Evolutionary conservation across 768 basidiomycete species (phyloP), one percentile per base, ranked within the genome.

Genomic region (Lenzites betulinus): DNA sequence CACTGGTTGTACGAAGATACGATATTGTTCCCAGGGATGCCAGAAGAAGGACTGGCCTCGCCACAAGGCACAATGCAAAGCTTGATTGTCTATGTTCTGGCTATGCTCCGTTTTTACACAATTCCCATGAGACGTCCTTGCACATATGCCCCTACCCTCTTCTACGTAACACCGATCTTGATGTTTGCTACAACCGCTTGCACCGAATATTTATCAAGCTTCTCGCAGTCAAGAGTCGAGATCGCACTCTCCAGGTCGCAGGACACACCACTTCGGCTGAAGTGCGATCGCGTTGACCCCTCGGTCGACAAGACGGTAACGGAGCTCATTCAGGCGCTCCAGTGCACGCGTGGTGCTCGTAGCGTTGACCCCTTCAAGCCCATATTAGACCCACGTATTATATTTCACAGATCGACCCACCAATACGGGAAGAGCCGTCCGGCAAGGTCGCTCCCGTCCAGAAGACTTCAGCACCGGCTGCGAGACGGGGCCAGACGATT

Each of bases 241-340:
- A 70, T 88, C 81, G 66, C 87, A 88, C 20, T 72, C 74, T 18
- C 80, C 81, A 3, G 87, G 83, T 7, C 87, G 73, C 33, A 90
- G 65, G 8, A 83, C 88, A 74, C 89, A 91, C 85, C 86, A 90
- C 44, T 83, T 73, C 1, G 90, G 89, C 70, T 90, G 88, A 9
- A 91, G 74, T 1, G 85, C 73, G 53, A 83, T 82, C 7, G 88
- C 86, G 13, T 73, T 71, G 4, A 90, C 74, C 6, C 89, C 88
- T 18, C 87, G 75, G 63, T 83, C 77, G 6, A 83, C 81, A 72
- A 90, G 78, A 25, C 88, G 74, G 70, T 80, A 86, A 5, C 80
- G 73, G 15, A 88, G 55, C 62, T 89, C 88, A 64, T 91, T 84
- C 59, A 93, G 70, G 2, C 90, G 79, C 20, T 83, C 80, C 13